Percentiles rank a stretch among this genome's conserved stretches.
phyloP scores from a whole-genome alignment of 768 basidiomycete species.

The Trametopsis cervina region DNA sequence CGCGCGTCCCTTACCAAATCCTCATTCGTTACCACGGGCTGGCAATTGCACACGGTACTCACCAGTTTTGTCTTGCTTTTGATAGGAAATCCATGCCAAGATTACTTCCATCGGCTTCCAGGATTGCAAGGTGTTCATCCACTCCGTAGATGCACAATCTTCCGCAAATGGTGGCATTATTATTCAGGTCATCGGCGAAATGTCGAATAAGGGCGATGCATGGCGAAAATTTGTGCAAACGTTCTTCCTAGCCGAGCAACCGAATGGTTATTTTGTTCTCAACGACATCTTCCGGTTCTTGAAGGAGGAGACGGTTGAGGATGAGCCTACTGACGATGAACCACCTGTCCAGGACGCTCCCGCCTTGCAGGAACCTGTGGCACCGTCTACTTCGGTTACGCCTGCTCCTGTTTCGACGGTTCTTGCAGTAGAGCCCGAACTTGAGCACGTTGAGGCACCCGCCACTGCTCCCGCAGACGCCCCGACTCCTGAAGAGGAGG shows the following conservation, averaged over 20 bases:
- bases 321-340: slow-evolving; percentile 49
- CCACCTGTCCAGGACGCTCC: slow-evolving; percentile 14
- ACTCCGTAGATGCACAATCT: slow-evolving; percentile 96
- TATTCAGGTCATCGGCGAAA: slow-evolving; percentile 99
- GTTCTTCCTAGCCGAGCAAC: slow-evolving; percentile 99
- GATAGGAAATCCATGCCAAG: slow-evolving; percentile 93
- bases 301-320: slow-evolving; percentile 88
- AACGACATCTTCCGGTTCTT: slow-evolving; percentile 99
- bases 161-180: slow-evolving; percentile 94
- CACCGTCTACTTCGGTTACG: slow-evolving; percentile 21
- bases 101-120: slow-evolving; percentile 91
- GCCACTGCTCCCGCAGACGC: slow-evolving; percentile 26
- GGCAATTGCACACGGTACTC: too few relatives aligned
- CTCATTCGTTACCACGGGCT: slow-evolving; percentile 4
- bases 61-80: too few relatives aligned
- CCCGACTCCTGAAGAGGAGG: slow-evolving; percentile 30
- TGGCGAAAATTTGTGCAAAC: slow-evolving; percentile 99
- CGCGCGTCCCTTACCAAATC: slow-evolving; percentile 3
- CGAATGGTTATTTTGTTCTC: slow-evolving; percentile 98
- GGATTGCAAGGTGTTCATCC: slow-evolving; percentile 98
- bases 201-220: slow-evolving; percentile 85
- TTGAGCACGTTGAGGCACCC: slow-evolving; percentile 28
- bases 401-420: slow-evolving; percentile 31
- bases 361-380: slow-evolving; percentile 9
- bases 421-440: slow-evolving; percentile 22